Base-by-base conservation (phyloP, 2,329 filamentous ascomycete genomes). In the Xylariaceae sp. region DNA sequence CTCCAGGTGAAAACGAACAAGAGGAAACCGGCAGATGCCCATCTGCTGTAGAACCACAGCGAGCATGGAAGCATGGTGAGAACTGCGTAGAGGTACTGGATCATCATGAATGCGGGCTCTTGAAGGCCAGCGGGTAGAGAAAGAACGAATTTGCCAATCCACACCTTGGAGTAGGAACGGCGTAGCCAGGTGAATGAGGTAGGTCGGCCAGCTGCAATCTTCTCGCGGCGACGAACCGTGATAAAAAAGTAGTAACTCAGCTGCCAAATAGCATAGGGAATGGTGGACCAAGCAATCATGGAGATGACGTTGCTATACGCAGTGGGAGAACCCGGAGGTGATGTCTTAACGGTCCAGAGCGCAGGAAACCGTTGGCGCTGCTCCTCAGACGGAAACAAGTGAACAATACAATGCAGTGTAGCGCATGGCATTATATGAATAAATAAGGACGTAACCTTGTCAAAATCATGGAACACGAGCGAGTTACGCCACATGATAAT, bases 401-500 rank as follows among this genome's bases (percentile, higher is more conserved):
- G 94, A 13, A 96, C 89, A 11, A 99, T 81, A 68, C 91, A 95
- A 73, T 99, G 94, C 10, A 99, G 81, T 1, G 92, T 91, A 5
- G 89, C 93, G 61, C 92, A 96, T 1, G 94, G 94, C 93, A 99
- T 99, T 67, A 99, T 96, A 73, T 99, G 94, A 64, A 99, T 97
- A 76, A 99, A 99, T n/a, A 99, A 81, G 70, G 91, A 94, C 10
- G 92, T 95, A 57, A 97, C 92, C 74, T 99, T 99, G 80, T 99
- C 94, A 74, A 99, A 86, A 69, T 91, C 96, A 78, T 99, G 94
- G 72, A 99, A 99, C 40, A 99, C 94, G 68, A 99, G 83, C 26
- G 92, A 97, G 72, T 99, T 99, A 60, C 94, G 86, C 94, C 94
- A 99, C 92, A 99, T 94, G 69, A 94, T 92, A 71, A 99, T 97